Conservation (phyloP, 441 rosid genomes). For the Pelargonium australe region DNA sequence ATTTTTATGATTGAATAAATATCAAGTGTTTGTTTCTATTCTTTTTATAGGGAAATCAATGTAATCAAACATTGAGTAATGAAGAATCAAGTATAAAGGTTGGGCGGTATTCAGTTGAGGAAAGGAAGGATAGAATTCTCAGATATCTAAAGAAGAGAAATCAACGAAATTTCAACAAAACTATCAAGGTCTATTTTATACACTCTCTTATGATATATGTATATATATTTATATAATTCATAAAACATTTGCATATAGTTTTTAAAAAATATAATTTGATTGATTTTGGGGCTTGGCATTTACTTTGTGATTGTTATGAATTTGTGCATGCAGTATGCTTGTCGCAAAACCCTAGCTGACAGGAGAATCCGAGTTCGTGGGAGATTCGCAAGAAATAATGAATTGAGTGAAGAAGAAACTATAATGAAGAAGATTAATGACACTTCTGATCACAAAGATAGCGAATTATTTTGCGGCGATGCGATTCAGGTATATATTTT, state of each 20-base stretch:
- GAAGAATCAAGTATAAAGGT: neutral
- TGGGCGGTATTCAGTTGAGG: constrained; percentile 17
- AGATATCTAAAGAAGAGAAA: constrained; percentile 25
- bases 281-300: no score
- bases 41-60: neutral
- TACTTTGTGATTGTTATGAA: no score
- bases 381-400: constrained; percentile 25
- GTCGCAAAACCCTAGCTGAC: constrained; percentile 24
- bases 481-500: neutral
- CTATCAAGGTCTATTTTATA: constrained; percentile 22
- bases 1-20: neutral
- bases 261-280: no score
- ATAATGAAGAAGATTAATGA: neutral
- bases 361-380: constrained; percentile 25
- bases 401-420: constrained; percentile 4
- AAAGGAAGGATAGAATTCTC: constrained; percentile 25
- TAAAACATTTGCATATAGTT: no score
- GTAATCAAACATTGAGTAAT: neutral
- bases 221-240: no score
- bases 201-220: no score
- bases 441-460: neutral
- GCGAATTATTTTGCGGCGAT: neutral
- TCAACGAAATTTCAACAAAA: constrained; percentile 25
- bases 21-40: neutral
- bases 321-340: constrained; percentile 24